These are phyloP conservation scores for Fusarium staphyleae DNA, from an alignment of 2,329 filamentous ascomycete genomes.

Conservation along the genomic window DNA sequence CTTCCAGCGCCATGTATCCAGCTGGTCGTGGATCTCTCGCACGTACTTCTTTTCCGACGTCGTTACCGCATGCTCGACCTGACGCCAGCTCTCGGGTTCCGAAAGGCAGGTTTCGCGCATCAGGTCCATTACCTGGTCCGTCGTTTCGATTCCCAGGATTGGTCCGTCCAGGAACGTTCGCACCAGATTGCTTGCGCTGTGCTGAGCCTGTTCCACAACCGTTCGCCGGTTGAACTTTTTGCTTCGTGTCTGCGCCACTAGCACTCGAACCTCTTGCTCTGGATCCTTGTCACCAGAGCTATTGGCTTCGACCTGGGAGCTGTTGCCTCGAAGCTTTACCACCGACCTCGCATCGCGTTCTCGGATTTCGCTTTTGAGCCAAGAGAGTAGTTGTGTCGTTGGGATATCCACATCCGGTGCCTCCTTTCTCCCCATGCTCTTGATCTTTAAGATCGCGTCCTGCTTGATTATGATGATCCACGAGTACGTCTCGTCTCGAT, in stretches of 20 bases:
- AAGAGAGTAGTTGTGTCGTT: conserved; percentile 74
- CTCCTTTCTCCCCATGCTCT: conserved; percentile 78
- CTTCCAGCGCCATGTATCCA: conserved; percentile 68
- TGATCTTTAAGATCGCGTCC: conserved; percentile 78
- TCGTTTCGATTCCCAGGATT: conserved; percentile 86
- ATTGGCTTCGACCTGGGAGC: conserved; percentile 42
- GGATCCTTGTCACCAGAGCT: conserved; percentile 46
- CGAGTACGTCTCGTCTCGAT: conserved; percentile 78
- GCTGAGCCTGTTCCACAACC: conserved; percentile 81
- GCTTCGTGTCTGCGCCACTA: conserved; percentile 80
- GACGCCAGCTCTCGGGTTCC: conserved; percentile 84
- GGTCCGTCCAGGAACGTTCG: conserved; percentile 78
- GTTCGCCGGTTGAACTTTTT: conserved; percentile 91
- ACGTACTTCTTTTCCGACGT: conserved; percentile 83
- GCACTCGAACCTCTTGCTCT: conserved; percentile 81
- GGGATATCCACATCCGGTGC: conserved; percentile 77
- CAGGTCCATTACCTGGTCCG: conserved; percentile 80
- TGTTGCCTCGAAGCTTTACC: conserved; percentile 50
- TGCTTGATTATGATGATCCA: conserved; percentile 92
- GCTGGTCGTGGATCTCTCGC: conserved; percentile 79
- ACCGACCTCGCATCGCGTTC: conserved; percentile 73
- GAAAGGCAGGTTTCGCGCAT: conserved; percentile 77
- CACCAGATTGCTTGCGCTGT: conserved; percentile 66
- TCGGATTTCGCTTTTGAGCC: conserved; percentile 82
- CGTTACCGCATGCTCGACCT: conserved; percentile 78